Base-by-base conservation (phyloP, 179 eudicot species). In the Dionaea muscipula region DNA sequence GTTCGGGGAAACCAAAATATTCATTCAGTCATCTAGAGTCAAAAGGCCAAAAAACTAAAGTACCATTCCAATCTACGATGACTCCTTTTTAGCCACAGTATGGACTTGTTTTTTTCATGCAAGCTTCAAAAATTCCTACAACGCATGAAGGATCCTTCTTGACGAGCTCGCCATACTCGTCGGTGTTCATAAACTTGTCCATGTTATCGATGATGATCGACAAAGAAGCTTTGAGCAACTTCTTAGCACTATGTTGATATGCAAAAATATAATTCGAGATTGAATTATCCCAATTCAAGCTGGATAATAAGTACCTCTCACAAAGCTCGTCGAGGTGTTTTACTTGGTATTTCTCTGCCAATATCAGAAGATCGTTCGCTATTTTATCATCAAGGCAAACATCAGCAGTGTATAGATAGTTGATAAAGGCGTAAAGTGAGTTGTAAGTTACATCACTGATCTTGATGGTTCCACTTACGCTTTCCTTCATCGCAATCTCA, bases 331-430 rank as follows among this genome's bases (percentile, higher is more conserved):
- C 84, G 39, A 86, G 70, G 68, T 83, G 82, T 62, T 77, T 81
- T 54, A 86, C 95, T 72, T 81, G 78, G 44, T 86, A 86, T 53
- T 86, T 86, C 40, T 86, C 95, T 20, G 79, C 95, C 65, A 86
- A 57, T 17, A 84, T 76, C 36, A 86, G 56, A 26, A 86, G 93
- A 56, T 86, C 83, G 47, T 68, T 79, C 2, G 84, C 93, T 78
- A 84, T 66, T 40, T 75, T 79, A 75, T 84, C 85, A 44, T 86
- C 95, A 47, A 86, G 81, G 65, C 68, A 56, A 9, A 86, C 83
- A 49, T 87, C 94, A 5, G 94, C 96, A 0, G 90, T 84, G 80
- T 87, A 87, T 50, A 87, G 36, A 31, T 74, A 87, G 75, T 81
- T 78, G 60, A 87, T 76, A 56, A 87, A 87, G 22, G 77, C 56